Base-by-base conservation (phyloP, 805 yeast genomes). In the Candida nemodendra region DNA sequence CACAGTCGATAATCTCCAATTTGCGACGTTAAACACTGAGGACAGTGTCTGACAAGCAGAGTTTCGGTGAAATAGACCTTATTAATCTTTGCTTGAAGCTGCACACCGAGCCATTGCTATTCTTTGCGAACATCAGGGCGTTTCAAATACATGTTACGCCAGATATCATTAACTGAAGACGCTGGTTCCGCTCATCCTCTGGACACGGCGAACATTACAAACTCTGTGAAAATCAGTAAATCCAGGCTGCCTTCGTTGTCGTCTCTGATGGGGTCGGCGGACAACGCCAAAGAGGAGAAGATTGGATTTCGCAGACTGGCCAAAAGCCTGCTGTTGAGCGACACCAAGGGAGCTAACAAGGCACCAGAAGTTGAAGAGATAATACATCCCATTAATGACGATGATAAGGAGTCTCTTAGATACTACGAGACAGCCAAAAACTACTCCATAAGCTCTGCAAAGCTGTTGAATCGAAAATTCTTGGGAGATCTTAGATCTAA, bases 261-360 rank as follows among this genome's bases (percentile, higher is more conserved):
- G 4, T 44, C 54, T 3, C 27, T 49, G 11, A 34, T 50, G n/a
- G 55, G 49, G 21, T 38, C 47, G 5, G 46, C 46, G 5, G 51
- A 44, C 12, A 46, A 44, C 32, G 34, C 36, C 14, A 44, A 41
- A 14, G 56, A 49, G 12, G 56, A 55, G 21, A 50, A 50, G 30
- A 24, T 47, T 19, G 47, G 58, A 11, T 50, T 57, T 17, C 43
- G 58, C 37, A 45, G 50, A 37, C 36, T 56, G 11, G 62, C 62
- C 12, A 50, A 46, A 36, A 53, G 45, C 27, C 38, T 56, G 14
- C 33, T 52, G 5, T 49, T 51, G 33, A 51, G 38, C 40, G 48
- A 41, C 8, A 35, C 36, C 27, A 41, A 36, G 24, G 27, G 26
- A 19, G 23, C 27, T 12, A 34, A 30, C 17, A 43, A 36, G 21